Percentiles rank a stretch among this genome's conserved stretches.
phyloP scores from a whole-genome alignment of 2,329 filamentous ascomycete genomes.

The Arthrobotrys megalospora region DNA sequence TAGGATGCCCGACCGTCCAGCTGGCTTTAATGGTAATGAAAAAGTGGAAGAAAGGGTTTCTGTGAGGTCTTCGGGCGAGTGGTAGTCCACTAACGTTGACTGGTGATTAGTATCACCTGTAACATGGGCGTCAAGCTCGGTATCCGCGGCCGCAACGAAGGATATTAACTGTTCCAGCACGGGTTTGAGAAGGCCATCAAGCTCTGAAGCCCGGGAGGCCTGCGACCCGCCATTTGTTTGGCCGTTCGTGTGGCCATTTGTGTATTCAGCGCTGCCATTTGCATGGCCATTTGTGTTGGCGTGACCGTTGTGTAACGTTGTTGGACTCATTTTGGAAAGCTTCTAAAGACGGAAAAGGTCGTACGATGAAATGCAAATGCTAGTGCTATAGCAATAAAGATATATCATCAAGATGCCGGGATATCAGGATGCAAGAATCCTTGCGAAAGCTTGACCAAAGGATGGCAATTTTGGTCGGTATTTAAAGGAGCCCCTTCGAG shows the following conservation, averaged over 20 bases:
- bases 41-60: slow-evolving; percentile 50
- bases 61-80: slow-evolving; percentile 46
- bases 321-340: slow-evolving; percentile 42
- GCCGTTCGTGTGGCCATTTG: slow-evolving; percentile 23
- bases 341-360: slow-evolving; percentile 1
- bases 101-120: slow-evolving; percentile 22
- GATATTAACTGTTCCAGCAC: slow-evolving; percentile 48
- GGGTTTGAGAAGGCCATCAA: slow-evolving; percentile 40
- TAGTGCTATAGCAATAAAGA: background rate
- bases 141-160: slow-evolving; percentile 47
- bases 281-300: slow-evolving; percentile 41
- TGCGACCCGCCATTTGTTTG: slow-evolving; percentile 29
- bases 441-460: slow-evolving; percentile 4
- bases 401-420: slow-evolving; percentile 1
- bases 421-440: slow-evolving; percentile 15
- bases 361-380: background rate
- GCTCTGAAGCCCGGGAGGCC: slow-evolving; percentile 37
- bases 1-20: slow-evolving; percentile 81
- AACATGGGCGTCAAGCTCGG: slow-evolving; percentile 41
- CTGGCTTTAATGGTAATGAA: slow-evolving; percentile 28
- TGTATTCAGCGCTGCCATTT: slow-evolving; percentile 16
- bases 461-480: slow-evolving; percentile 6
- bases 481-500: slow-evolving; percentile 21
- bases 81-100: slow-evolving; percentile 51
- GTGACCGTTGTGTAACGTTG: slow-evolving; percentile 45